Evolutionary conservation across 306 rosid genomes (phyloP), one percentile per base, ranked within the genome.

Genomic region (Luffa aegyptiaca): DNA sequence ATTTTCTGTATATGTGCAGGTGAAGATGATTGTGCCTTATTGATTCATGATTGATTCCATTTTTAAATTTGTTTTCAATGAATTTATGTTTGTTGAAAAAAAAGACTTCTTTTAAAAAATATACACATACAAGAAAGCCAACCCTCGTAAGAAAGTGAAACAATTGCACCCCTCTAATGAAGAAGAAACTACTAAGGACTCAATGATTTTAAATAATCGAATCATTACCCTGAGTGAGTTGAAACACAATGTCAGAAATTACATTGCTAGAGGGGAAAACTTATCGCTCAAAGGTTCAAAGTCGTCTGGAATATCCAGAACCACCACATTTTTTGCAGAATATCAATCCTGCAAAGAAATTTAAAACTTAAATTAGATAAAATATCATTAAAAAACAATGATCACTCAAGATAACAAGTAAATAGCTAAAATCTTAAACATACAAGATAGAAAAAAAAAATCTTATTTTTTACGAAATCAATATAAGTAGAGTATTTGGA

Each of bases 281-380:
- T 37, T 76, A 73, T 76, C 37, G n/a, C 68, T 10, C 5, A 69
- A 41, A 18, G 64, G 81, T 81, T 93, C 87, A 96, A 57, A 96
- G 87, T 81, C 99, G 92, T 81, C 91, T 83, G 69, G 98, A 93
- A 87, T 91, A 96, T 84, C 99, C 99, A 82, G 99, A 96, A 81
- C 99, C 99, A 72, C 90, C 91, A 84, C 99, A 96, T 81, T 91
- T 96, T 95, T 93, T 93, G 96, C 99, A 96, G 51, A 96, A 77
- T 75, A 96, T 84, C 91, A 96, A 89, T 78, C 99, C 99, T 95
- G 83, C 82, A 55, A 26, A 46, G 56, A 62, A 45, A 36, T n/a
- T 5, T 3, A 16, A 71, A 33, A 57, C 17, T 49, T 64, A 55
- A 39, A 69, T 71, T 48, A 20, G 11, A 63, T 39, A 16, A 6